These are phyloP conservation scores for Epichloe amarillans DNA, from an alignment of 2,329 filamentous ascomycete genomes.

Conservation along the genomic window DNA sequence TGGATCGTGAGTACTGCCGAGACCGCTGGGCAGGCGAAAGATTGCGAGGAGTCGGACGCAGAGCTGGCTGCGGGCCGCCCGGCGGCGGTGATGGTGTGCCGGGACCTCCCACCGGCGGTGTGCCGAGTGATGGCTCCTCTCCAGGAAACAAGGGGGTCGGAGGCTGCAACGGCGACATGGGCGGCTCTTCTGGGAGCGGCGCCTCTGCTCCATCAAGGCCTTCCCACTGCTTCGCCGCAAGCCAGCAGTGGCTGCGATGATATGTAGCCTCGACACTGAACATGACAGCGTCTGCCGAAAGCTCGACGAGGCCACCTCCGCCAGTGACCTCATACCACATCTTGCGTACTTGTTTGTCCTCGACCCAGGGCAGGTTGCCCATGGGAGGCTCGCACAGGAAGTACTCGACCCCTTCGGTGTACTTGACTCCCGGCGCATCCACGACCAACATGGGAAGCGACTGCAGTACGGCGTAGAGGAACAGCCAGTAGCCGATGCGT, in stretches of 20 bases:
- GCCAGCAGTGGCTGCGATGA: slow-evolving; percentile 44
- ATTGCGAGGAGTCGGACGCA: slow-evolving; percentile 21
- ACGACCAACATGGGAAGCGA: slow-evolving; percentile 65
- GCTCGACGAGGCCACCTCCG: slow-evolving; percentile 40
- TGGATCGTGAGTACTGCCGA: slow-evolving; percentile 25
- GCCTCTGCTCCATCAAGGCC: slow-evolving; percentile 17
- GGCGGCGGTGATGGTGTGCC: slow-evolving; percentile 17
- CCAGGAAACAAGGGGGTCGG: slow-evolving; percentile 23
- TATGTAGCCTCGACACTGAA: slow-evolving; percentile 49
- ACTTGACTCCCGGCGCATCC: slow-evolving; percentile 57
- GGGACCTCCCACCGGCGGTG: slow-evolving; percentile 9
- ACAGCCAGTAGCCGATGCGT: slow-evolving; percentile 67
- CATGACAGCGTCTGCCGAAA: slow-evolving; percentile 45
- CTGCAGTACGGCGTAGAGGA: slow-evolving; percentile 67
- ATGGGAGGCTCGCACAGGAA: slow-evolving; percentile 67
- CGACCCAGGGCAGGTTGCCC: slow-evolving; percentile 61
- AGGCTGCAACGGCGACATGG: slow-evolving; percentile 26
- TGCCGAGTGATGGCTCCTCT: slow-evolving; percentile 14
- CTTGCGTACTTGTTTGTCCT: slow-evolving; percentile 48
- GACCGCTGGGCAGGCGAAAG: slow-evolving; percentile 23
- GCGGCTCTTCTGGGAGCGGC: slow-evolving; percentile 16
- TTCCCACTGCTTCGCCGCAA: slow-evolving; percentile 38
- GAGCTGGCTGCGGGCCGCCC: slow-evolving; percentile 12
- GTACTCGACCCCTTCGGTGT: slow-evolving; percentile 63
- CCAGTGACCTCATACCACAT: slow-evolving; percentile 67